Percentiles rank a stretch among this genome's conserved stretches.
phyloP scores from a whole-genome alignment of 2,329 filamentous ascomycete species.

The Claviceps maximensis region DNA sequence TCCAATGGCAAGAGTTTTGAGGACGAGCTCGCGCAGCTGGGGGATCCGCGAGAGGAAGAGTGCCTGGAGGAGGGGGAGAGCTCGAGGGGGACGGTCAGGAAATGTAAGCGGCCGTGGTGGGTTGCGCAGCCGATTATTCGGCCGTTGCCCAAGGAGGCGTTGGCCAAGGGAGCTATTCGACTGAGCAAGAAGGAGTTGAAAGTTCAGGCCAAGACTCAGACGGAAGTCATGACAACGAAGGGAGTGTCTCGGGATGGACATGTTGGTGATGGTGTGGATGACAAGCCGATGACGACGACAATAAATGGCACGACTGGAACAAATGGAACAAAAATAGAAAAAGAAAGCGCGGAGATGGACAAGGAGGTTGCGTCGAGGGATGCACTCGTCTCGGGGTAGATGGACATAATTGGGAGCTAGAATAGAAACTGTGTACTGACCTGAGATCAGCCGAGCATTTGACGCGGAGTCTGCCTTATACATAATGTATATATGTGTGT shows the following conservation, averaged over 20 bases:
- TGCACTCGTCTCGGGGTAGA: conserved; percentile 1
- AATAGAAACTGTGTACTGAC: too few species aligned
- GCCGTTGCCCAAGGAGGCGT: conserved; percentile 75
- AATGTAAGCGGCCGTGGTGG: conserved; percentile 78
- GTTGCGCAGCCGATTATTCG: conserved; percentile 77
- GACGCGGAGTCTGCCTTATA: too few species aligned
- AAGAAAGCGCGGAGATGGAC: not conserved
- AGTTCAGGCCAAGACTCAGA: conserved; percentile 7
- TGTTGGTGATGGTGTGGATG: conserved; percentile 17
- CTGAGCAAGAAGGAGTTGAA: conserved; percentile 54
- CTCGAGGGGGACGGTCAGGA: conserved; percentile 53
- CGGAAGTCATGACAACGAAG: conserved; percentile 21
- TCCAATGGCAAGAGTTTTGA: conserved; percentile 37
- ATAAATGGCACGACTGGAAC: not conserved
- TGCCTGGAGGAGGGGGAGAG: conserved; percentile 37
- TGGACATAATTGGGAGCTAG: not conserved
- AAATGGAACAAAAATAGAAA: not conserved
- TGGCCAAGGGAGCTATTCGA: conserved; percentile 65
- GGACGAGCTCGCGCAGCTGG: conserved; percentile 20
- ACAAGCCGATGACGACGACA: conserved; percentile 4
- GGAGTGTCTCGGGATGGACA: conserved; percentile 11
- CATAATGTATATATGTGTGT: too few species aligned
- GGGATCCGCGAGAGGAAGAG: conserved; percentile 15
- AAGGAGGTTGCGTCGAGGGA: not conserved
- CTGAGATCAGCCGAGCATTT: too few species aligned